A percentile compares a stretch with the other conserved stretches of the same genome.
Conservation (phyloP, 225 moss, liverwort and hornwort species). For the Asterella californica region DNA sequence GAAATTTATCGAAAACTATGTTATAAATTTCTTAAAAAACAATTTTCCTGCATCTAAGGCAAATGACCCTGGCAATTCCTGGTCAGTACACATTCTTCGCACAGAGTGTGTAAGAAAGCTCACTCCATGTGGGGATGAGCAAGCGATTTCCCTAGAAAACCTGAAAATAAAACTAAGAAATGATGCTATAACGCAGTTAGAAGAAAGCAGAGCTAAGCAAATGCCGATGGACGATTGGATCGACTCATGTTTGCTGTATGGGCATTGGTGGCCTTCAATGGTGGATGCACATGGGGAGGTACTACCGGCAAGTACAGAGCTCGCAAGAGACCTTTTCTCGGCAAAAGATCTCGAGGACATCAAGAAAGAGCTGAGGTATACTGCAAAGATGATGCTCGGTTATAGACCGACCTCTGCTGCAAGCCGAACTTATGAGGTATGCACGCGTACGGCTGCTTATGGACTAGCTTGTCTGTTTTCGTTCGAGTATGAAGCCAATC, state of each 20-base stretch:
- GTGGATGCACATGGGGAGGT: not conserved
- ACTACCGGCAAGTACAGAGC: not conserved
- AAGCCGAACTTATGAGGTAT: no score
- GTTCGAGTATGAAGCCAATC: no score
- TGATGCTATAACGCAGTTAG: not conserved
- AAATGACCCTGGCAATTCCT: not conserved
- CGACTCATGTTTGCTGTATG: not conserved
- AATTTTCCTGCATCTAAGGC: not conserved
- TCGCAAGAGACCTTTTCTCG: not conserved
- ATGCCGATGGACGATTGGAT: not conserved
- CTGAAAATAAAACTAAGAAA: not conserved
- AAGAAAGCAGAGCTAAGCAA: not conserved
- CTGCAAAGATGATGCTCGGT: no score
- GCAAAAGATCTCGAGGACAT: not conserved
- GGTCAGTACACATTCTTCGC: not conserved
- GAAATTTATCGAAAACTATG: not conserved
- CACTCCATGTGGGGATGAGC: not conserved
- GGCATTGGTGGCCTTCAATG: not conserved
- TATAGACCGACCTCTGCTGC: no score
- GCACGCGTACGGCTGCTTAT: no score
- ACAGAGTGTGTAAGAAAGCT: not conserved
- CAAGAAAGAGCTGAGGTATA: not conserved
- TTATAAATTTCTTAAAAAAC: not conserved
- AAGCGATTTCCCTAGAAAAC: not conserved
- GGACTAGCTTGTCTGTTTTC: no score